phyloP scores from a whole-genome alignment of 2,329 filamentous ascomycete genomes.

The Ophiosphaerella narmari region DNA sequence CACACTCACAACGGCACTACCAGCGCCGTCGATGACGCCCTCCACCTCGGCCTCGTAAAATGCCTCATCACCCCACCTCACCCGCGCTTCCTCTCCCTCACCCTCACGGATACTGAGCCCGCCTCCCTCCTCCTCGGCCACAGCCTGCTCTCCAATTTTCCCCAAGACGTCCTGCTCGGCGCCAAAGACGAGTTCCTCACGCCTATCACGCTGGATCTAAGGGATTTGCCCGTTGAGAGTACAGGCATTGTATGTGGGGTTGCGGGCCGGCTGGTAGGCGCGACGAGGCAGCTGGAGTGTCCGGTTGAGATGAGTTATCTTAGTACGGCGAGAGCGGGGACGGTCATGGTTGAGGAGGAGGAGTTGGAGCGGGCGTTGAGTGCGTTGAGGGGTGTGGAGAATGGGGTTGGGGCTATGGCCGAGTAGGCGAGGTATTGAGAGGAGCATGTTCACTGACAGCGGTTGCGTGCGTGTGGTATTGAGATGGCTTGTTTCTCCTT shows the following conservation, averaged over 20 bases:
- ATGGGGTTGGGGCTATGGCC: slow-evolving; percentile 12
- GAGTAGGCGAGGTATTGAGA: too few species aligned
- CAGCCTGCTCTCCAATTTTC: slow-evolving; percentile 62
- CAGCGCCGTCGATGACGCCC: slow-evolving; percentile 47
- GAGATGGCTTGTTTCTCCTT: too few species aligned
- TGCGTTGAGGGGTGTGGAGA: slow-evolving; percentile 60
- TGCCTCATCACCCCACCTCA: slow-evolving; percentile 54
- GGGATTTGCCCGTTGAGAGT: slow-evolving; percentile 78
- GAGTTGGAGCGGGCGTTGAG: slow-evolving; percentile 75
- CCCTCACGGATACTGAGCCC: slow-evolving; percentile 72
- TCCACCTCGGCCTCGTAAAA: slow-evolving; percentile 54
- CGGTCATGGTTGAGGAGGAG: slow-evolving; percentile 80
- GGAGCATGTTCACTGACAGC: too few species aligned
- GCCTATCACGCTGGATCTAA: slow-evolving; percentile 87
- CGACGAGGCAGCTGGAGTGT: slow-evolving; percentile 55
- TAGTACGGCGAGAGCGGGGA: slow-evolving; percentile 84
- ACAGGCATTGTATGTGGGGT: slow-evolving; percentile 96
- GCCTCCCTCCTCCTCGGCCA: slow-evolving; percentile 76
- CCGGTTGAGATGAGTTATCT: slow-evolving; percentile 84
- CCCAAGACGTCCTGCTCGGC: slow-evolving; percentile 71
- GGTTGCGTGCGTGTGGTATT: too few species aligned
- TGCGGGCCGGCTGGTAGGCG: slow-evolving; percentile 78
- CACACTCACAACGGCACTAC: slow-evolving; percentile 35
- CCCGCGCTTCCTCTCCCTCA: slow-evolving; percentile 75
- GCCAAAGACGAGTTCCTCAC: slow-evolving; percentile 73